These are phyloP conservation scores for Puccinia horiana DNA, from an alignment of 1,284 basidiomycete genomes.

Conservation along the genomic window DNA sequence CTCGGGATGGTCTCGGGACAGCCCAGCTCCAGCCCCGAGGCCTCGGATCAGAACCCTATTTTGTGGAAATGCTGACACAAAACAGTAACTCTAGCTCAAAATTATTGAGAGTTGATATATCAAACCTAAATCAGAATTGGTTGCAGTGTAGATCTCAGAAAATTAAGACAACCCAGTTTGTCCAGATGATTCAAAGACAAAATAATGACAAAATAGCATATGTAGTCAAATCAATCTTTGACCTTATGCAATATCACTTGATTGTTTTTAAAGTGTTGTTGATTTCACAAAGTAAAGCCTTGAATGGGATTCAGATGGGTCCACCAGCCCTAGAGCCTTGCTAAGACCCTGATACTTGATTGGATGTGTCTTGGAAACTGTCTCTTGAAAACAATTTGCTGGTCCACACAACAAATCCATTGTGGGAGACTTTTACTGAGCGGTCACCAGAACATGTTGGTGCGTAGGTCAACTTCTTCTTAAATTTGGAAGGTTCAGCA, in stretches of 20 bases:
- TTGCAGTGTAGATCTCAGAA: too few relatives aligned
- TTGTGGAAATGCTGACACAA: background rate
- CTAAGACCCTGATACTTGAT: conserved; percentile 10
- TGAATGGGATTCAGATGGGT: background rate
- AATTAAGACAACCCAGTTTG: too few relatives aligned
- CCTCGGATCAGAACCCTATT: too few relatives aligned
- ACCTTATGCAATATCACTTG: too few relatives aligned
- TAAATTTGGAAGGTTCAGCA: background rate
- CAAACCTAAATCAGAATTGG: too few relatives aligned
- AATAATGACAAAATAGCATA: too few relatives aligned
- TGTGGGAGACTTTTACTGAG: conserved; percentile 11
- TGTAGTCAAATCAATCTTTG: too few relatives aligned
- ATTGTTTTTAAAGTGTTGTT: too few relatives aligned
- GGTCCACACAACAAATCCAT: conserved; percentile 24
- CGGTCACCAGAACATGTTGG: background rate
- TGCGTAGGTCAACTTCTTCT: background rate
- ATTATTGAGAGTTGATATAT: background rate
- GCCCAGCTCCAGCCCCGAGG: too few relatives aligned
- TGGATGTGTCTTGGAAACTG: conserved; percentile 24
- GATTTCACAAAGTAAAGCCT: conserved; percentile 22
- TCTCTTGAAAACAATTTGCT: conserved; percentile 22
- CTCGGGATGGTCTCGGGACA: too few relatives aligned
- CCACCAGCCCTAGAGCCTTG: conserved; percentile 9
- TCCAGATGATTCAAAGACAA: too few relatives aligned
- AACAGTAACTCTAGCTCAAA: background rate